Base-by-base conservation (phyloP, 2,329 filamentous ascomycete genomes). In the Rutstroemia sydowiana region DNA sequence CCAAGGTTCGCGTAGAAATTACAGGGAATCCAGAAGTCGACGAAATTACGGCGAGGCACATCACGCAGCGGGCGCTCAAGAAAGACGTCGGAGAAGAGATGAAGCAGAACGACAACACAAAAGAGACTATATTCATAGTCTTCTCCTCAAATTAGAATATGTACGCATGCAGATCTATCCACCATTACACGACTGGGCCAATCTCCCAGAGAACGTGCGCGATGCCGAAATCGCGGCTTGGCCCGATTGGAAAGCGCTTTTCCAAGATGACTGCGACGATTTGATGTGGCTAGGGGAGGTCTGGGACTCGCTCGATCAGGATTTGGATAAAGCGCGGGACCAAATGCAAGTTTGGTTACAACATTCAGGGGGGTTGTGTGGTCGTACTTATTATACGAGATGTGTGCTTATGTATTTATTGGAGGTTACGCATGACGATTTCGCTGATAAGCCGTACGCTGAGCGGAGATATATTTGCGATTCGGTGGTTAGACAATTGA, bases 111-210 rank as follows among this genome's bases (percentile, higher is more conserved):
- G 8, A 26, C 23, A 26, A 26, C 23, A 8, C 23, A n/a, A 11
- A 34, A 34, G 14, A 34, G 13, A 4, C 32, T 10, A n/a, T 10
- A 4, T 34, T 4, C 32, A 26, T 26, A 8, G 8, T 4, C 23
- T 49, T 3, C 47, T 49, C 30, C 21, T 10, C 3, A 13, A 42
- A 13, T 28, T 49, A 14, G 47, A 49, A 34, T 32, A 23, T 2
- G 47, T 49, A 16, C 47, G 47, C 1, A 20, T 49, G 4, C 30
- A 49, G 10, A 34, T 49, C 13, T 49, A 42, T 3, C 47, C 47
- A 3, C 47, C 47, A 11, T 23, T 31, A 18, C 31, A 36, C n/a
- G 5, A 26, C 21, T 49, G 47, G 47, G 23, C 4, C 8, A 8
- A 13, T 16, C 2, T 32, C 2, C 3, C 32, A 34, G 32, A 34